Evolutionary conservation across 2,329 filamentous ascomycete species (phyloP).

Genomic region (Blastomyces silverae): DNA sequence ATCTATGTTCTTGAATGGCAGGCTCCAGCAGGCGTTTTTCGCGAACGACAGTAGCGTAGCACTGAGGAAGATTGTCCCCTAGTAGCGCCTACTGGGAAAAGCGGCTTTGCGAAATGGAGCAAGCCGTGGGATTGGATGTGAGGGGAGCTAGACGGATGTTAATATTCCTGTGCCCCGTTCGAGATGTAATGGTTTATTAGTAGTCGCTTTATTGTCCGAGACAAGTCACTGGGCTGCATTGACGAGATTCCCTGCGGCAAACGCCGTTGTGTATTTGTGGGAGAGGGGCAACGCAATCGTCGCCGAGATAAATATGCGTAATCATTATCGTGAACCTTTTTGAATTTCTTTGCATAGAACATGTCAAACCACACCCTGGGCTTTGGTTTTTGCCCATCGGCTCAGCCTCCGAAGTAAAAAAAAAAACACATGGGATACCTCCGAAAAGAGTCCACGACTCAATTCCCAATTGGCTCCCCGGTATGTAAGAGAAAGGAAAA

Average conservation of each 20-base stretch:
- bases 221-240: not conserved
- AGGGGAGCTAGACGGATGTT: not conserved
- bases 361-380: too few species aligned
- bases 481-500: not conserved
- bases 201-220: not conserved
- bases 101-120: not conserved
- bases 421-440: too few species aligned
- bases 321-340: not conserved
- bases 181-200: not conserved
- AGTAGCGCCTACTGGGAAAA: not conserved
- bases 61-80: not conserved
- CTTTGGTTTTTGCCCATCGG: too few species aligned
- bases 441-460: too few species aligned
- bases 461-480: too few species aligned
- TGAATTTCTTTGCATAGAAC: not conserved
- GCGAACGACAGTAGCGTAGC: not conserved
- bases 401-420: too few species aligned
- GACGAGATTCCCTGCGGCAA: not conserved
- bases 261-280: not conserved
- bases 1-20: too few species aligned
- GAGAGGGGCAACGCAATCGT: not conserved
- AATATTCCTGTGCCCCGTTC: not conserved
- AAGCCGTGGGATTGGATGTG: not conserved
- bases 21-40: not conserved
- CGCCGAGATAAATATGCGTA: not conserved